phyloP scores from a whole-genome alignment of 1,284 basidiomycete genomes.

The Moesziomyces sp. region DNA sequence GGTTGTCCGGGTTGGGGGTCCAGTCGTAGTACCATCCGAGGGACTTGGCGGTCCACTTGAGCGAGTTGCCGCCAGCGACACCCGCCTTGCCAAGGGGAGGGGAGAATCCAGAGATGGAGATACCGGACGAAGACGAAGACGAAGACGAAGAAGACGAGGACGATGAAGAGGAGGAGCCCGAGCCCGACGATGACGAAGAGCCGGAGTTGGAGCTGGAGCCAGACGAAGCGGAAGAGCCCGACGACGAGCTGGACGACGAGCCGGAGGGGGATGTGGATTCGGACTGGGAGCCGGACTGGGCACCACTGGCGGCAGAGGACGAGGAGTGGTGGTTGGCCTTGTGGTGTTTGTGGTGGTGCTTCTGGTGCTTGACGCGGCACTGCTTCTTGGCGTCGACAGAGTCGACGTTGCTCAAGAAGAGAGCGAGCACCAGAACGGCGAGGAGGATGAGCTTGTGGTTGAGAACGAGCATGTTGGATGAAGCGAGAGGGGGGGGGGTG shows the following conservation, averaged over 20 bases:
- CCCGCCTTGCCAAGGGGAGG: constrained; percentile 54
- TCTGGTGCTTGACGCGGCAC: constrained; percentile 29
- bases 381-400: constrained; percentile 37
- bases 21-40: constrained; percentile 54
- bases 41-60: constrained; percentile 33
- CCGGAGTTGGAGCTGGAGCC: constrained; percentile 11
- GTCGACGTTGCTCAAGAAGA: constrained; percentile 24
- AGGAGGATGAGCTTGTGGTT: constrained; percentile 41
- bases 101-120: constrained; percentile 28
- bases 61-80: constrained; percentile 56
- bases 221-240: constrained; percentile 7
- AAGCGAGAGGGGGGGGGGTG: background rate
- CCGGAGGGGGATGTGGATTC: constrained; percentile 4
- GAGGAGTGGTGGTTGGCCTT: constrained; percentile 8
- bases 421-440: constrained; percentile 35
- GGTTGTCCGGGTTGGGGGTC: constrained; percentile 47
- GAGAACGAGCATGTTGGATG: constrained; percentile 31
- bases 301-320: constrained; percentile 1
- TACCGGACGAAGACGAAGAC: constrained; percentile 10
- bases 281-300: constrained; percentile 8
- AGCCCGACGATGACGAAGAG: constrained; percentile 18
- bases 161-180: constrained; percentile 15
- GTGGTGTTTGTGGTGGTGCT: constrained; percentile 20
- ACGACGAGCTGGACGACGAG: constrained; percentile 9
- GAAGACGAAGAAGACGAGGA: constrained; percentile 21